Evolutionary conservation across 1,284 basidiomycete species (phyloP), one percentile per base, ranked within the genome.

Genomic region (Ganoderma meredithae): DNA sequence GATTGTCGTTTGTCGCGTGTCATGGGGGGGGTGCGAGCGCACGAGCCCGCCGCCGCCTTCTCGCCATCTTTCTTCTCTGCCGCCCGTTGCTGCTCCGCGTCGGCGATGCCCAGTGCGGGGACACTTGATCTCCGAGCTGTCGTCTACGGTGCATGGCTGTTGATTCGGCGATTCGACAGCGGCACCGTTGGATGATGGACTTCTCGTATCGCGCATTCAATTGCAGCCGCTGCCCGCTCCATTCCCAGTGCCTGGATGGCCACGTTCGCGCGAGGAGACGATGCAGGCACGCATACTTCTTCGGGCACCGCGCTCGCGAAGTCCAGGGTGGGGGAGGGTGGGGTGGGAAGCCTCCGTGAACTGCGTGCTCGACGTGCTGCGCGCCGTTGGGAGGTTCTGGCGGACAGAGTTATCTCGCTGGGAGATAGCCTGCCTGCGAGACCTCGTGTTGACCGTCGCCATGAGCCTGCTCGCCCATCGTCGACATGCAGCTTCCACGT

Each of bases 41-140:
- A 12, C 43, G n/a, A 12, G 27, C 31, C 44, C 44, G 43, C 15
- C 59, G 47, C 61, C 59, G 41, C 56, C 56, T 56, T 67, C 61
- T 60, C 27, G 19, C 12, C 55, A 40, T 58, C 63, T 41, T 58
- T 25, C 31, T 60, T 60, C 40, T 25, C 22, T 60, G 40, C 12
- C n/a, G 12, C 15, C 25, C 36, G 15, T 39, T 12, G 25, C 55
- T 13, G 17, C 13, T 9, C 9, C 22, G 7, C n/a, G 15, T 60
- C 36, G n/a, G 58, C 36, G 22, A 40, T 27, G 58, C 22, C 12
- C n/a, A 60, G 10, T 17, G 25, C 3, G 10, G 10, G n/a, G 55
- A 22, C 36, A 22, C 17, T 12, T 39, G 19, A 36, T 58, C 55
- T 58, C 33, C 31, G 19, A 10, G 36, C 33, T 36, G 33, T 36